These are phyloP conservation scores for Tolypocladium paradoxum DNA, from an alignment of 2,329 filamentous ascomycete species.

Conservation along the genomic window DNA sequence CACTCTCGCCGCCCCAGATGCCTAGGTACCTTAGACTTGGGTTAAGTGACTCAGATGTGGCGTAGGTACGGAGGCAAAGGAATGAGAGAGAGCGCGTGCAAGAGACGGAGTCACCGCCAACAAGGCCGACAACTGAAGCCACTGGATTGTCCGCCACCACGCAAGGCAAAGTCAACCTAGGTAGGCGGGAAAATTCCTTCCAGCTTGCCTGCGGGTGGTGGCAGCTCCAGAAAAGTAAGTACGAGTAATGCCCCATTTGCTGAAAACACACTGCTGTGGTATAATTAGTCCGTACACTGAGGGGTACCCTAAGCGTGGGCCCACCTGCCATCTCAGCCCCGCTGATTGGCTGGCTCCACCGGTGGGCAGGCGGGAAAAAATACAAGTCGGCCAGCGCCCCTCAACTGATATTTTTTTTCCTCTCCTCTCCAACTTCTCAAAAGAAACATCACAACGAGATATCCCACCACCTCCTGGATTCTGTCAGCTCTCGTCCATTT, in stretches of 20 bases:
- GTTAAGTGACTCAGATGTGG: not conserved
- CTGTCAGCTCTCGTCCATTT: slow-evolving; percentile 28
- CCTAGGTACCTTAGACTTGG: not conserved
- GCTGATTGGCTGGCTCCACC: slow-evolving; percentile 9
- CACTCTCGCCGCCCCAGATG: not conserved
- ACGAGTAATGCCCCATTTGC: too few species aligned
- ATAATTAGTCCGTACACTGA: too few species aligned
- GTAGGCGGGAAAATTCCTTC: not conserved
- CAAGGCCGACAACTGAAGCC: not conserved
- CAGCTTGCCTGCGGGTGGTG: not conserved
- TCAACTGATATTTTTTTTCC: slow-evolving; percentile 28
- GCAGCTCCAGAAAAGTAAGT: not conserved
- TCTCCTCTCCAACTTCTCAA: slow-evolving; percentile 16
- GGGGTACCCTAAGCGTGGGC: slow-evolving; percentile 13
- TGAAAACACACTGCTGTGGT: slow-evolving; percentile 1
- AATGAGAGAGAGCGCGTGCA: not conserved
- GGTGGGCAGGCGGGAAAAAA: slow-evolving; percentile 17
- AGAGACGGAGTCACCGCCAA: not conserved
- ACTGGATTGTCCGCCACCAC: not conserved
- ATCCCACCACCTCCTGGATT: slow-evolving; percentile 28
- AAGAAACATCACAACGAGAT: slow-evolving; percentile 20
- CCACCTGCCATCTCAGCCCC: slow-evolving; percentile 1
- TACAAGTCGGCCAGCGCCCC: slow-evolving; percentile 25
- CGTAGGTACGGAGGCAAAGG: not conserved
- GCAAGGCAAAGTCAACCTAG: too few species aligned